Percentiles rank a stretch among this genome's conserved stretches.
Evolutionary conservation across 805 yeast genomes (phyloP).

Genomic region (Saccharomyces mikatae): DNA sequence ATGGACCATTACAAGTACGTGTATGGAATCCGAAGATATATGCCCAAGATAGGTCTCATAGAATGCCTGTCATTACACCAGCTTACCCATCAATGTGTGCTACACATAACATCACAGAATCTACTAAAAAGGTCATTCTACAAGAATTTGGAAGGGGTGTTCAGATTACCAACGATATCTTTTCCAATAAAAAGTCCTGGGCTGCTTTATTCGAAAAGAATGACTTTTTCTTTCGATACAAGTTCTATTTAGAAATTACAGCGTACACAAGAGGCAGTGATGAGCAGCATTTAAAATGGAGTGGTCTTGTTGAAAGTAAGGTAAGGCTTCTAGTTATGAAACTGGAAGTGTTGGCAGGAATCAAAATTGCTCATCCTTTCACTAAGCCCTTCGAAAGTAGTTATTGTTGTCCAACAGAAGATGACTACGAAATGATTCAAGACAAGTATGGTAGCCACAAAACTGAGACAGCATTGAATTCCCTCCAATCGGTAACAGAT

Average conservation of each 20-base stretch:
- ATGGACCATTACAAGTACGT: constrained; percentile 91
- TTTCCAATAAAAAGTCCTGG: constrained; percentile 61
- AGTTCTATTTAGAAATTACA: constrained; percentile 75
- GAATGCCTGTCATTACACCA: constrained; percentile 97
- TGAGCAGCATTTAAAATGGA: constrained; percentile 85
- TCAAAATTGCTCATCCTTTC: constrained; percentile 83
- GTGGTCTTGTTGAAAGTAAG: constrained; percentile 88
- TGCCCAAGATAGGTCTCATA: constrained; percentile 79
- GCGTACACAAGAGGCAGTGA: constrained; percentile 65
- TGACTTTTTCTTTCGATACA: constrained; percentile 73
- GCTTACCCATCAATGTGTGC: constrained; percentile 95
- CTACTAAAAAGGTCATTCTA: constrained; percentile 77
- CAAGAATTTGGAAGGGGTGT: constrained; percentile 74
- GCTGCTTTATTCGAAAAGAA: constrained; percentile 67
- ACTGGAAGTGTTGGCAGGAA: constrained; percentile 67
- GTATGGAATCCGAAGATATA: constrained; percentile 95
- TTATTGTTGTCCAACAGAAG: constrained; percentile 41
- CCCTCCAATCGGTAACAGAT: constrained; percentile 32
- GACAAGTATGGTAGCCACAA: constrained; percentile 53
- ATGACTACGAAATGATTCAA: constrained; percentile 49
- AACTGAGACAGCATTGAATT: constrained; percentile 37
- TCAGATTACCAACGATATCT: constrained; percentile 60
- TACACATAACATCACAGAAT: constrained; percentile 85
- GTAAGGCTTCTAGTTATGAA: constrained; percentile 74
- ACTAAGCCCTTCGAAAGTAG: constrained; percentile 63